A percentile compares a stretch with the other conserved stretches of the same genome.
Conservation (phyloP, 2,329 filamentous ascomycete genomes). For the Scytalidium sp. region DNA sequence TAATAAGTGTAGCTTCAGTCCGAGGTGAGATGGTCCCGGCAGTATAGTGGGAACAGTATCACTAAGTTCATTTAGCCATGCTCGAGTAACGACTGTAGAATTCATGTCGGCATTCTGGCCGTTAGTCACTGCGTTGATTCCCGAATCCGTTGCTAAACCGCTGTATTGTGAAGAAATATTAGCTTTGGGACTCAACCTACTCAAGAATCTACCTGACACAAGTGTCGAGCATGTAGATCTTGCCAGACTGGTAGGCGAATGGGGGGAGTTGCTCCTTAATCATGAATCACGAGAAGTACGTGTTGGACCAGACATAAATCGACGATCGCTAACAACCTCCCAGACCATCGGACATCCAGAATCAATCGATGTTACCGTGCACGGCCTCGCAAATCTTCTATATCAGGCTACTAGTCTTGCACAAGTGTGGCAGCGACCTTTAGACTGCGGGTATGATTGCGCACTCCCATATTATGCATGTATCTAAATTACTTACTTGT, state of each 20-base stretch:
- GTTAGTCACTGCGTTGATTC: conserved; percentile 22
- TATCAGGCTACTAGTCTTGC: conserved; percentile 26
- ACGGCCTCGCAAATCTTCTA: conserved; percentile 34
- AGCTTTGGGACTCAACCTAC: conserved; percentile 35
- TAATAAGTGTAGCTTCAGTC: conserved; percentile 25
- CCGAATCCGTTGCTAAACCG: conserved; percentile 15
- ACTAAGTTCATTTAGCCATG: conserved; percentile 15
- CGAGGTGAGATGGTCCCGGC: conserved; percentile 16
- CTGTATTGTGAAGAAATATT: conserved; percentile 32
- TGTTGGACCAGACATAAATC: conserved; percentile 6
- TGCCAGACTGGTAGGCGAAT: conserved; percentile 22
- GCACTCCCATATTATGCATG: not conserved
- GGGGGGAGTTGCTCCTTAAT: conserved; percentile 32
- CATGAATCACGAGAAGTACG: conserved; percentile 39
- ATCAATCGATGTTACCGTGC: conserved; percentile 27
- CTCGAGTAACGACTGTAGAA: conserved; percentile 30
- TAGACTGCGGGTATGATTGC: conserved; percentile 19
- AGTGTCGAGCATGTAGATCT: conserved; percentile 17
- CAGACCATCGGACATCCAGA: conserved; percentile 27
- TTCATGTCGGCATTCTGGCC: conserved; percentile 49
- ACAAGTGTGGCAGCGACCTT: conserved; percentile 17
- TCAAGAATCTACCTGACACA: conserved; percentile 36
- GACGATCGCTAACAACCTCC: conserved; percentile 3
- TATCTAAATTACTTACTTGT: conserved; percentile 8
- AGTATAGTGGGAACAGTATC: not conserved